Conservation (phyloP, 2,329 filamentous ascomycete genomes). For the Aplosporella prunicola region DNA sequence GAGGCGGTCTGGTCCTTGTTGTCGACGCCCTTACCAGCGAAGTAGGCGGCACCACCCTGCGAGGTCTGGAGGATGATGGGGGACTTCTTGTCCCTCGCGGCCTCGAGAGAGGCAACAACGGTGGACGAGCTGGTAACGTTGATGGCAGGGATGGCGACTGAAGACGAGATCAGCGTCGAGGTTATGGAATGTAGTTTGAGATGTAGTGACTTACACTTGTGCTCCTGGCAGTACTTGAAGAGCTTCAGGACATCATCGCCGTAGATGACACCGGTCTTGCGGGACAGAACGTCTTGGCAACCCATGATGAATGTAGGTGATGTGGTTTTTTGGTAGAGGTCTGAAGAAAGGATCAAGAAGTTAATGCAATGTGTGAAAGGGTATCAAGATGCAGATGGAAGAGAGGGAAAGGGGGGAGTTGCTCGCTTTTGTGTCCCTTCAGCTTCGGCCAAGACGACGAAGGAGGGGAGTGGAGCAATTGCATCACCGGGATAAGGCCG, state of each 20-base stretch:
- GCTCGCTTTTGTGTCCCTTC: conserved; percentile 3
- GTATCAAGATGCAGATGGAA: conserved; percentile 9
- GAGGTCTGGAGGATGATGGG: conserved; percentile 91
- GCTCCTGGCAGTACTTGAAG: conserved; percentile 83
- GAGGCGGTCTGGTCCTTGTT: conserved; percentile 67
- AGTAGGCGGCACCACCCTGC: conserved; percentile 75
- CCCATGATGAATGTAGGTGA: conserved; percentile 30
- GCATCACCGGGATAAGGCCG: conserved; percentile 7
- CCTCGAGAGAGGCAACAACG: conserved; percentile 80
- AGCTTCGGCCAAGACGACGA: conserved; percentile 1
- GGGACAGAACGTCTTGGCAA: conserved; percentile 45
- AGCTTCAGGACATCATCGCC: conserved; percentile 59
- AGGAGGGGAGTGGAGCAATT: conserved; percentile 5
- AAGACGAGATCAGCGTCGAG: too few relatives aligned
- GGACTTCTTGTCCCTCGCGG: conserved; percentile 81
- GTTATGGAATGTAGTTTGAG: conserved; percentile 23
- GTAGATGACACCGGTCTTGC: conserved; percentile 55
- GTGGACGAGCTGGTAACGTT: conserved; percentile 93
- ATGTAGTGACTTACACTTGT: conserved; percentile 51
- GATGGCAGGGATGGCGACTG: conserved; percentile 10
- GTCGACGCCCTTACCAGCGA: conserved; percentile 33
- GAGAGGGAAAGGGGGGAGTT: conserved; percentile 11
- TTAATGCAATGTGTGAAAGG: not conserved
- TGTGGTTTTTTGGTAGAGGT: too few relatives aligned
- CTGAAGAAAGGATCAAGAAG: not conserved